phyloP scores from a whole-genome alignment of 148 eudicot genomes.

The Vaccinium corymbosum region DNA sequence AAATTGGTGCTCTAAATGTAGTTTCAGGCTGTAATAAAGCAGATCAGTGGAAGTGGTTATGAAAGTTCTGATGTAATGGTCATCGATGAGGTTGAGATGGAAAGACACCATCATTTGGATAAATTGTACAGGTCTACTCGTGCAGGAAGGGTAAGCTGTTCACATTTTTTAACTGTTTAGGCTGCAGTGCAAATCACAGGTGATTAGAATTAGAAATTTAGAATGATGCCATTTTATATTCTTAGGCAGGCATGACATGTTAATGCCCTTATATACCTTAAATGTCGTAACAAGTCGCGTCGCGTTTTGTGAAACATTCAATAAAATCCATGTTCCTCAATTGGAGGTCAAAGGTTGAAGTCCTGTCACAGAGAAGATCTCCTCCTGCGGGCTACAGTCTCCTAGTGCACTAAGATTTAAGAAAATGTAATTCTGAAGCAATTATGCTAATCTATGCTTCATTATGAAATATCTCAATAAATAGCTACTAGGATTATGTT shows the following conservation, averaged over 20 bases:
- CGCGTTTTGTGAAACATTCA: not conserved
- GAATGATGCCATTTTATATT: not conserved
- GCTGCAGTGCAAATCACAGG: not conserved
- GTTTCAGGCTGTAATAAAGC: slow-evolving; percentile 92
- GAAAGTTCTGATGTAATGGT: slow-evolving; percentile 80
- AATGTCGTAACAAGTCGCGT: not conserved
- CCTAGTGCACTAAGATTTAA: not conserved
- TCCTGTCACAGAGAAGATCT: not conserved
- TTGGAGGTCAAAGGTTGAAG: not conserved
- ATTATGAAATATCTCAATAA: not conserved
- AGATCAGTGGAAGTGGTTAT: slow-evolving; percentile 75
- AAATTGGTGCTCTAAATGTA: slow-evolving; percentile 13
- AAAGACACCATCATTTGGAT: slow-evolving; percentile 79
- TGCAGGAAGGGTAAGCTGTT: slow-evolving; percentile 62
- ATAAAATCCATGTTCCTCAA: not conserved
- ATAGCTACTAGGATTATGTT: not conserved
- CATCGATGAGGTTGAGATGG: slow-evolving; percentile 89
- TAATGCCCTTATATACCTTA: not conserved
- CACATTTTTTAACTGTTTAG: not conserved
- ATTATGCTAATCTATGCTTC: not conserved
- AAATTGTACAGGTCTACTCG: slow-evolving; percentile 88
- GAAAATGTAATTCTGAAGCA: not conserved
- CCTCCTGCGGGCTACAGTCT: not conserved
- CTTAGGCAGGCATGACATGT: not conserved
- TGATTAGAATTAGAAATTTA: not conserved